Percentiles rank a stretch among this genome's conserved stretches.
Conservation (phyloP, 139 green algal species). For the Coccomyxa sp. region DNA sequence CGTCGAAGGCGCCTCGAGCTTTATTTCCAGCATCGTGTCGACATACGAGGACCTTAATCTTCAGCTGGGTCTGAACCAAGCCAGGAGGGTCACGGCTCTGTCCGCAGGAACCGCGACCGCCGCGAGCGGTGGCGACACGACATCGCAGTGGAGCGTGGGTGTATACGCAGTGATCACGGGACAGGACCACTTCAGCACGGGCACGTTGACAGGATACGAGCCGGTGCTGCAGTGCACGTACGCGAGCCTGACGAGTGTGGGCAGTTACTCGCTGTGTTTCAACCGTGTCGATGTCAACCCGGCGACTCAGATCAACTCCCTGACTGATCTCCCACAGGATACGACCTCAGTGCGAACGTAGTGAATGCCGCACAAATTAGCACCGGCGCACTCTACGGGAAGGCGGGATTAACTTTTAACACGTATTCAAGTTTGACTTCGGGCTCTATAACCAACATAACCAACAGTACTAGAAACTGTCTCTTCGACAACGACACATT, state of each 20-base stretch:
- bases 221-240: neutral
- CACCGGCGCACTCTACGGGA: neutral
- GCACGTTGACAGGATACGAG: neutral
- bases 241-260: neutral
- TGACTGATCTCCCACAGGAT: neutral
- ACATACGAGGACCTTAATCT: neutral
- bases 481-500: conserved; percentile 1
- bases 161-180: neutral
- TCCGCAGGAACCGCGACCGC: neutral
- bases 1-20: neutral
- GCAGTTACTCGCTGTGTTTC: neutral
- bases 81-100: neutral
- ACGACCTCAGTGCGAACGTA: neutral
- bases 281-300: neutral
- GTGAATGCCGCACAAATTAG: neutral
- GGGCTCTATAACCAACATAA: neutral
- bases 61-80: neutral
- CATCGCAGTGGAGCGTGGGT: neutral
- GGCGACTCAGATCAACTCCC: neutral
- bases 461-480: neutral
- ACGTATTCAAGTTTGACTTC: neutral
- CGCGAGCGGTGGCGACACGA: neutral
- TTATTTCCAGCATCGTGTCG: neutral
- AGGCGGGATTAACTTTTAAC: neutral
- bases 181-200: neutral